A percentile compares a stretch with the other conserved stretches of the same genome.
These are phyloP conservation scores for Ogataea polymorpha DNA, from an alignment of 805 yeast species.

Conservation along the genomic window DNA sequence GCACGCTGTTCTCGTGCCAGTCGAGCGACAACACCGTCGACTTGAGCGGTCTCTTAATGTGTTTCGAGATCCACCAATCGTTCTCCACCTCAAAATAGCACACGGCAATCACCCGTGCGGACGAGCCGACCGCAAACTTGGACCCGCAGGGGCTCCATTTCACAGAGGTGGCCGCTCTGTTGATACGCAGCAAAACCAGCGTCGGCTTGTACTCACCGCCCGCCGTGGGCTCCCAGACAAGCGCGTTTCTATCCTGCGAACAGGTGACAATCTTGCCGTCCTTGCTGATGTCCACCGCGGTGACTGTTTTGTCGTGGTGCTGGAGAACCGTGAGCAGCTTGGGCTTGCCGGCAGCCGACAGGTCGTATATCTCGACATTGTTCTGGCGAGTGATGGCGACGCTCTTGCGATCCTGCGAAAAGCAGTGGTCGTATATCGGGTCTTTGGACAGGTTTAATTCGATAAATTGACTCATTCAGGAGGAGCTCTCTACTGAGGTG, in stretches of 20 bases:
- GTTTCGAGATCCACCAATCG: constrained; percentile 99
- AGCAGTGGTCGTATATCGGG: constrained; percentile 90
- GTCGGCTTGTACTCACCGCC: constrained; percentile 75
- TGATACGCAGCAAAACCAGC: constrained; percentile 85
- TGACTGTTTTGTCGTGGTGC: constrained; percentile 91
- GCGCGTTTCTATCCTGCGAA: constrained; percentile 96
- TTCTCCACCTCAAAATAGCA: constrained; percentile 95
- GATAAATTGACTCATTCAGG: constrained; percentile 34
- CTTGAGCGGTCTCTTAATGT: constrained; percentile 90
- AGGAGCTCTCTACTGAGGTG: constrained; percentile 34
- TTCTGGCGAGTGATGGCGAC: constrained; percentile 83
- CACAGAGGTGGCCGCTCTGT: constrained; percentile 91
- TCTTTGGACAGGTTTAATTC: constrained; percentile 69
- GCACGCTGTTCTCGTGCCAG: constrained; percentile 93
- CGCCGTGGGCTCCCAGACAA: constrained; percentile 84
- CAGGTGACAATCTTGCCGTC: constrained; percentile 93
- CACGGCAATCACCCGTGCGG: constrained; percentile 90
- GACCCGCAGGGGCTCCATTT: constrained; percentile 94
- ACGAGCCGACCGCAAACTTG: constrained; percentile 96
- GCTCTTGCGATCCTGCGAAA: constrained; percentile 57
- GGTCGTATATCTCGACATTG: constrained; percentile 69
- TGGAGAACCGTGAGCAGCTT: constrained; percentile 60
- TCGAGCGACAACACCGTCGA: constrained; percentile 78
- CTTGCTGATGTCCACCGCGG: constrained; percentile 87
- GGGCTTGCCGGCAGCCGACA: constrained; percentile 51